Evolutionary conservation across 257 asterid species (phyloP).

Genomic region (Capsicum chinense): DNA sequence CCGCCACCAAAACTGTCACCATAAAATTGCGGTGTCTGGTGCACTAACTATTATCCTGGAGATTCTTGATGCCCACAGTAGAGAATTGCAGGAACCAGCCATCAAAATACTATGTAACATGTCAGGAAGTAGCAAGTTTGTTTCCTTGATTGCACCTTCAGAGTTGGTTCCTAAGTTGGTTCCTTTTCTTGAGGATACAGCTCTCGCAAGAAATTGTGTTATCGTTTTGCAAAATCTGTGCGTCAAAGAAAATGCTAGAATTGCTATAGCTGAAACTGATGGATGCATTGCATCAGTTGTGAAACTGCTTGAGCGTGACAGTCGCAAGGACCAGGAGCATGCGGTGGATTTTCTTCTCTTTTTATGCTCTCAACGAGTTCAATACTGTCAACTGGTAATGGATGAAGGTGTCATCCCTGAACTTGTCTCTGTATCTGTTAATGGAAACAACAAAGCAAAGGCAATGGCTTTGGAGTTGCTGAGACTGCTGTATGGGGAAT

Average conservation of each 20-base stretch:
- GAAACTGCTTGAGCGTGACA: conserved; percentile 61
- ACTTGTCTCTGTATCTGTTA: conserved; percentile 55
- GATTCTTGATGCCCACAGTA: conserved; percentile 53
- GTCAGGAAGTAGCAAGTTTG: conserved; percentile 46
- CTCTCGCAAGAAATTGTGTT: conserved; percentile 48
- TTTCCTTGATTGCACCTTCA: conserved; percentile 43
- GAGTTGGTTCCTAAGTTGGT: conserved; percentile 59
- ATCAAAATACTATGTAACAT: conserved; percentile 55
- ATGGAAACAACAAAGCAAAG: conserved; percentile 62
- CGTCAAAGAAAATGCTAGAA: conserved; percentile 45
- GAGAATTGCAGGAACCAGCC: conserved; percentile 62
- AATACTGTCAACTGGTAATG: conserved; percentile 63
- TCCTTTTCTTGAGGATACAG: conserved; percentile 49
- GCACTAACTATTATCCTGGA: conserved; percentile 53
- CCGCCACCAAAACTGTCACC: conserved; percentile 36
- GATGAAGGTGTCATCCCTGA: conserved; percentile 70
- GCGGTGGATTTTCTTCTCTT: conserved; percentile 74
- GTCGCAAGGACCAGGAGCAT: conserved; percentile 63
- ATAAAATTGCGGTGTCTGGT: conserved; percentile 54
- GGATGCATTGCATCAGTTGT: conserved; percentile 68
- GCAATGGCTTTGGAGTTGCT: conserved; percentile 72
- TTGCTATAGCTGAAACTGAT: conserved; percentile 56
- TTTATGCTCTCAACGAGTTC: conserved; percentile 57
- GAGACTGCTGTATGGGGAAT: conserved; percentile 60
- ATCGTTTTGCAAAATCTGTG: conserved; percentile 60